Base-by-base conservation (phyloP, 73 alveolate species). In the Breviolum minutum region DNA sequence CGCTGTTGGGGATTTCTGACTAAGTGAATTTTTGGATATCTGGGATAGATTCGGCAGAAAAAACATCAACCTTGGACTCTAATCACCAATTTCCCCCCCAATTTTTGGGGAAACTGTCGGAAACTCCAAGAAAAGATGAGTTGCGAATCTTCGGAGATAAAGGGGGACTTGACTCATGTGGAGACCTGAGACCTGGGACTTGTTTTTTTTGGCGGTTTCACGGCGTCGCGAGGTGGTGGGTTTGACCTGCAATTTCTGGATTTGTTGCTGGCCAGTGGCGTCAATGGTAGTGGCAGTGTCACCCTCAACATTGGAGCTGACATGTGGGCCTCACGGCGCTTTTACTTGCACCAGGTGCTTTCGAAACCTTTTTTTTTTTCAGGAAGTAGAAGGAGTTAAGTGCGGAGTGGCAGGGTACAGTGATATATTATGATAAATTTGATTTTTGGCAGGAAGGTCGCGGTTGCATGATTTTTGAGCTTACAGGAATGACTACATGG, bases 301-400 rank as follows among this genome's bases (percentile, higher is more conserved):
- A n/a, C 63, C 24, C 24, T 17, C n/a, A 30, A 8, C 27, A n/a
- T 7, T 11, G 16, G 62, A 22, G 26, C 4, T 7, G 86, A 77
- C 86, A 77, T 77, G 63, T 77, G 62, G 86, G 27, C 61, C 19
- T 77, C 86, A 8, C 12, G 86, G 86, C 86, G 86, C 16, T 77
- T 77, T 30, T 64, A 77, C 16, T 27, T n/a, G 86, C 19, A 9
- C 10, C 86, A 77, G 86, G 86, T 9, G 86, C 19, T 61, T n/a
- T n/a, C n/a, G 24, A 13, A 6, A 68, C 74, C 17, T 68, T 68
- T 14, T 68, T 22, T 68, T 24, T 77, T 16, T 64, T 10, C 5
- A 29, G 86, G 86, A 8, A 7, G 83, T 73, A 22, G 27, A 9
- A 26, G 40, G 54, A 9, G 32, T 73, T 13, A 17, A 73, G 83